Conservation (phyloP, 2,329 filamentous ascomycete species). For the Diaporthe destruens region DNA sequence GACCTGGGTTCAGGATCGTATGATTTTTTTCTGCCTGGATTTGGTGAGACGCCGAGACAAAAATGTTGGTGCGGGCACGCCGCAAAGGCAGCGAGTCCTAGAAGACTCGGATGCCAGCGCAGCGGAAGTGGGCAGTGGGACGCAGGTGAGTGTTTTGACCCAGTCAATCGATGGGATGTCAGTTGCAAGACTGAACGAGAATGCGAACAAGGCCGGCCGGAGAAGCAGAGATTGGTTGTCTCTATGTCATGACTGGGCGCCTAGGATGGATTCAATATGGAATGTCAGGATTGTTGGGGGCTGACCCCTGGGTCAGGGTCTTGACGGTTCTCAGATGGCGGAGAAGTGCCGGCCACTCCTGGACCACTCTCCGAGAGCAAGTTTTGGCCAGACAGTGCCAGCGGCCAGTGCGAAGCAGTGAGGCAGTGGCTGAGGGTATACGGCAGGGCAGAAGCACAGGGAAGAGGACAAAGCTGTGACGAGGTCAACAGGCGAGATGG, state of each 20-base stretch:
- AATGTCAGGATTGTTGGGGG: conserved; percentile 3
- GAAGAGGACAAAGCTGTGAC: conserved; percentile 12
- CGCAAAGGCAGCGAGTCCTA: conserved; percentile 26
- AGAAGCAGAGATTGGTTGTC: neutral
- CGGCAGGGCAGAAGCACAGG: neutral
- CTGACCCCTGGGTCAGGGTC: conserved; percentile 27
- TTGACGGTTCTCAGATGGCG: conserved; percentile 2
- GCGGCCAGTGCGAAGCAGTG: conserved; percentile 8
- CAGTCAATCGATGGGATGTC: conserved; percentile 10
- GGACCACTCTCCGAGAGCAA: neutral
- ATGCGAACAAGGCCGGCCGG: neutral
- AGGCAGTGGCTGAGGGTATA: conserved; percentile 9
- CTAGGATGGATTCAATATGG: neutral
- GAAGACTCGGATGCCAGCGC: conserved; percentile 27
- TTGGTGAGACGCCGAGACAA: conserved; percentile 29
- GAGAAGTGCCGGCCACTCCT: neutral
- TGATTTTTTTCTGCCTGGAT: neutral
- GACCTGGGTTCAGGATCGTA: conserved; percentile 19
- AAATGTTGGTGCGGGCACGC: conserved; percentile 16
- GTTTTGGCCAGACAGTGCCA: conserved; percentile 21
- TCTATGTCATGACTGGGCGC: conserved; percentile 21
- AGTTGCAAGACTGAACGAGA: neutral
- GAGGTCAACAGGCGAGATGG: conserved; percentile 18
- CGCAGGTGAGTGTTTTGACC: neutral
- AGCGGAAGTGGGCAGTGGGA: neutral